Evolutionary conservation across 1,284 basidiomycete genomes (phyloP).

Genomic region (Moesziomyces sp.): DNA sequence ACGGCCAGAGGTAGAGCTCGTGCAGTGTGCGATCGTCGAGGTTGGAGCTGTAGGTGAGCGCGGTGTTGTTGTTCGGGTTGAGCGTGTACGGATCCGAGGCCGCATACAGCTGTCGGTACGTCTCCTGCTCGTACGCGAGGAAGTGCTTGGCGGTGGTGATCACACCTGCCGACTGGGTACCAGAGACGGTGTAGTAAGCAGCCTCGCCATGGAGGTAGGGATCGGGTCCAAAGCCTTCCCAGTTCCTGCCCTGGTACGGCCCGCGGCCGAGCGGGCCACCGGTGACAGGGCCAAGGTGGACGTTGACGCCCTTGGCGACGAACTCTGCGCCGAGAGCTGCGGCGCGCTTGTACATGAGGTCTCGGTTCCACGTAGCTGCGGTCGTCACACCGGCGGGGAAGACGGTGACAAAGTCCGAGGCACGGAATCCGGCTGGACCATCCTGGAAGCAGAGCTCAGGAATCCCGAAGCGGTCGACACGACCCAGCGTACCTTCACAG

Average conservation of each 20-base stretch:
- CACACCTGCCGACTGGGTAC: conserved; percentile 37
- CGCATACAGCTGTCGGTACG: conserved; percentile 32
- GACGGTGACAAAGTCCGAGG: conserved; percentile 44
- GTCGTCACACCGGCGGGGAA: conserved; percentile 46
- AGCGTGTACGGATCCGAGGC: conserved; percentile 39
- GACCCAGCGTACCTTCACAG: conserved; percentile 35
- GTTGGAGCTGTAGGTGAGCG: conserved; percentile 68
- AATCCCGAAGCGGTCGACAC: conserved; percentile 41
- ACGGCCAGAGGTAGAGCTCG: conserved; percentile 50
- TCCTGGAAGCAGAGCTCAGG: conserved; percentile 50
- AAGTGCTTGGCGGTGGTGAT: conserved; percentile 47
- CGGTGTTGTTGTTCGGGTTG: conserved; percentile 49
- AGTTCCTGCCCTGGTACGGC: conserved; percentile 40
- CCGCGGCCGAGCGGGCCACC: conserved; percentile 46
- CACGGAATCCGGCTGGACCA: conserved; percentile 41
- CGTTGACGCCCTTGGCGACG: conserved; percentile 40
- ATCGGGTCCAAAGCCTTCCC: conserved; percentile 46
- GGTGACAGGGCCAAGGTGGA: conserved; percentile 64
- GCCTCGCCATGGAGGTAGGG: conserved; percentile 40
- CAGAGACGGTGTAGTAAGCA: conserved; percentile 40
- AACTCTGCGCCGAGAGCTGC: conserved; percentile 41
- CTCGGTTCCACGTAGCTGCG: conserved; percentile 44
- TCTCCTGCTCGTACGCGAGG: conserved; percentile 45
- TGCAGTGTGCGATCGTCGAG: conserved; percentile 40
- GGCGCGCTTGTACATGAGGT: conserved; percentile 36